phyloP scores from a whole-genome alignment of 2,329 filamentous ascomycete genomes.

The Aureobasidium musti region DNA sequence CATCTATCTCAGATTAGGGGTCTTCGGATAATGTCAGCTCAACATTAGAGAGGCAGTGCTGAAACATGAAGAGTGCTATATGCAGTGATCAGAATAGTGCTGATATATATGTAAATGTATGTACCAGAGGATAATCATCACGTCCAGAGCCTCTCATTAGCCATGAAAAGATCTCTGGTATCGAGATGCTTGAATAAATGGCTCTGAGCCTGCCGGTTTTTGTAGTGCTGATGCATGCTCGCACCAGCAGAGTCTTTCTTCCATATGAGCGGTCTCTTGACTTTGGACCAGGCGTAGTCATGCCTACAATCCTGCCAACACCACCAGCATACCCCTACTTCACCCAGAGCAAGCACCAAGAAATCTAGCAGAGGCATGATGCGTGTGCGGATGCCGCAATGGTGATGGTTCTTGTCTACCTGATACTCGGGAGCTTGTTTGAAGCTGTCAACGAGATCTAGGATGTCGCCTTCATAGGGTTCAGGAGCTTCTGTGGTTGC shows the following conservation, averaged over 20 bases:
- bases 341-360: constrained; percentile 52
- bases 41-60: no score
- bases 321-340: constrained; percentile 50
- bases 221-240: constrained; percentile 22
- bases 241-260: constrained; percentile 35
- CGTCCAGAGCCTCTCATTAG: constrained; percentile 40
- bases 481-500: constrained; percentile 46
- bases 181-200: constrained; percentile 37
- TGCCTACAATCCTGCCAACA: constrained; percentile 48
- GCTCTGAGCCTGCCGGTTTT: constrained; percentile 29
- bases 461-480: constrained; percentile 61
- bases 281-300: constrained; percentile 48
- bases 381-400: constrained; percentile 69
- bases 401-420: constrained; percentile 70
- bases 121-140: not conserved
- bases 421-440: constrained; percentile 71
- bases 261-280: constrained; percentile 48
- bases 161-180: constrained; percentile 39
- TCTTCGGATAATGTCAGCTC: no score
- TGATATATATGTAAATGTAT: not conserved
- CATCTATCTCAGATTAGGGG: no score
- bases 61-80: not conserved
- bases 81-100: not conserved
- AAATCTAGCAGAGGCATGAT: constrained; percentile 67
- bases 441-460: constrained; percentile 61